phyloP scores from a whole-genome alignment of 805 yeast species.

The Nakazawaea populi region DNA sequence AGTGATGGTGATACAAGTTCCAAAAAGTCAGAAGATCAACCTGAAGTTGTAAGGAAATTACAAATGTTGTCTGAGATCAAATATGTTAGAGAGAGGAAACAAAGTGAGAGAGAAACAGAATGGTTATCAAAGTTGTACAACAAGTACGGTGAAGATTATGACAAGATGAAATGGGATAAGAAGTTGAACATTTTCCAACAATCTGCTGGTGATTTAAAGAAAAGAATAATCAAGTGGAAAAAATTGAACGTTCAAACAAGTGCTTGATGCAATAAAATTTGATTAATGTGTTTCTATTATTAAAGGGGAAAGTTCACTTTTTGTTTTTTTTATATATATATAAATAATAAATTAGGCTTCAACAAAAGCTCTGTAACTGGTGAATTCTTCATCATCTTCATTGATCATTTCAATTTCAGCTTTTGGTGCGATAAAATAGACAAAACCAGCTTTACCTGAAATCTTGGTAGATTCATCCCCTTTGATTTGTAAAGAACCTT shows the following conservation, averaged over 20 bases:
- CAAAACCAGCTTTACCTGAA: slow-evolving; percentile 62
- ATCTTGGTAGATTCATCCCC: slow-evolving; percentile 34
- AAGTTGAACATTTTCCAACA: slow-evolving; percentile 80
- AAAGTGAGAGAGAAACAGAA: slow-evolving; percentile 65
- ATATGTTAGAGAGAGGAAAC: slow-evolving; percentile 44
- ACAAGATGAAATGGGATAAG: slow-evolving; percentile 88
- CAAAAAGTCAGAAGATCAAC: slow-evolving; percentile 18
- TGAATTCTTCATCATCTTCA: slow-evolving; percentile 44
- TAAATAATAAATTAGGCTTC: slow-evolving; percentile 40
- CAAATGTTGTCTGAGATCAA: slow-evolving; percentile 50
- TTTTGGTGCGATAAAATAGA: slow-evolving; percentile 80
- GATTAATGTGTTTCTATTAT: no score
- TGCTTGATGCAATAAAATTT: no score
- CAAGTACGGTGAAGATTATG: slow-evolving; percentile 84
- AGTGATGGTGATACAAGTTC: not conserved
- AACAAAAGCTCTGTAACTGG: slow-evolving; percentile 86
- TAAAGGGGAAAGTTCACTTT: no score
- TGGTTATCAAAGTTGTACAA: slow-evolving; percentile 63
- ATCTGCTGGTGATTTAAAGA: slow-evolving; percentile 75
- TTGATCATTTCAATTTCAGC: slow-evolving; percentile 57
- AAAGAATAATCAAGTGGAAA: slow-evolving; percentile 69
- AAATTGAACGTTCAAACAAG: slow-evolving; percentile 17
- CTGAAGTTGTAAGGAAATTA: slow-evolving; percentile 63
- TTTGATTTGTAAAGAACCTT: slow-evolving; percentile 49
- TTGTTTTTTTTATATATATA: not conserved